A percentile compares a stretch with the other conserved stretches of the same genome.
These are phyloP conservation scores for Orychophragmus violaceus DNA, from an alignment of 345 rosid species.

Conservation along the genomic window DNA sequence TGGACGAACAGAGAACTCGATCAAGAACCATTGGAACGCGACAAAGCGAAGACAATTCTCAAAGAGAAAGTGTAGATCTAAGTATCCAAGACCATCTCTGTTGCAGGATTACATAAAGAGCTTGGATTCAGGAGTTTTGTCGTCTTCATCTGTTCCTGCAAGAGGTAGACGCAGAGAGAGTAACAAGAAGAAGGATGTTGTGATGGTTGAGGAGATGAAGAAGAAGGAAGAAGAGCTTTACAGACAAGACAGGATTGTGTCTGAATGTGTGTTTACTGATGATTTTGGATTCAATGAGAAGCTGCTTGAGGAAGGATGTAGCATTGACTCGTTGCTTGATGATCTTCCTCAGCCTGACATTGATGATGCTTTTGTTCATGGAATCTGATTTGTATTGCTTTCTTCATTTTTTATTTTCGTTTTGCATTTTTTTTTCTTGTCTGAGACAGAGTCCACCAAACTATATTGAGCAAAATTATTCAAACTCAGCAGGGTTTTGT, in stretches of 20 bases:
- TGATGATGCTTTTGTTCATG: constrained; percentile 31
- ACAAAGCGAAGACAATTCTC: constrained; percentile 89
- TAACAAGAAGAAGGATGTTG: constrained; percentile 25
- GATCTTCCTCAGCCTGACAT: constrained; percentile 42
- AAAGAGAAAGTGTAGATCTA: constrained; percentile 74
- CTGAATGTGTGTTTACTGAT: constrained; percentile 40
- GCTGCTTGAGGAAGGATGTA: constrained; percentile 52
- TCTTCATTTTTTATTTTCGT: background rate
- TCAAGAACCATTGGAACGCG: constrained; percentile 98
- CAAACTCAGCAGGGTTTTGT: too few species aligned
- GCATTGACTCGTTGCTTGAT: constrained; percentile 65
- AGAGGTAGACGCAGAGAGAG: constrained; percentile 25
- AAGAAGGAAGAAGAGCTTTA: constrained; percentile 16
- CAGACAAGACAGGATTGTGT: constrained; percentile 43
- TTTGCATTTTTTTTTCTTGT: background rate
- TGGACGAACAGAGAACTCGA: constrained; percentile 94
- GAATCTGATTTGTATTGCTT: constrained; percentile 16
- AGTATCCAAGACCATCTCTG: constrained; percentile 61
- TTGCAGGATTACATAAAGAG: constrained; percentile 92
- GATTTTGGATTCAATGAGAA: constrained; percentile 61
- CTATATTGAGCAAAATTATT: too few species aligned
- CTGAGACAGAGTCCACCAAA: too few species aligned
- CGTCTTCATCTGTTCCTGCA: constrained; percentile 24
- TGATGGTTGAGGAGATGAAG: background rate
- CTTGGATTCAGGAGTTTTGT: constrained; percentile 44